These are phyloP conservation scores for Tylopilus sp. DNA, from an alignment of 768 basidiomycete species.

Conservation along the genomic window DNA sequence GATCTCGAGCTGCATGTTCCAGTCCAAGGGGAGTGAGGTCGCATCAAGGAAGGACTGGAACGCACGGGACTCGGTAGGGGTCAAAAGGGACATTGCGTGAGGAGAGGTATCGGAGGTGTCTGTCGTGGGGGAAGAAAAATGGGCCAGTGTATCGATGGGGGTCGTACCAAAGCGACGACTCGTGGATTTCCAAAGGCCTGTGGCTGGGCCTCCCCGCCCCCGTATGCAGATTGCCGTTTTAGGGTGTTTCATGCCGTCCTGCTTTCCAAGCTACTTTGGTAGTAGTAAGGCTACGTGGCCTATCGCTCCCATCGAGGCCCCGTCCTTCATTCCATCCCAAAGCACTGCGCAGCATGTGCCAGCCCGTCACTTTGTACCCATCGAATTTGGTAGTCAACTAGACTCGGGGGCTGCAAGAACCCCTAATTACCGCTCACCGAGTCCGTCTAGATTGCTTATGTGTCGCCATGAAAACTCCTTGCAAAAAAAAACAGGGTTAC, in stretches of 20 bases:
- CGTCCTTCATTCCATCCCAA: background rate
- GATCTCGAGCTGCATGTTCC: conserved; percentile 38
- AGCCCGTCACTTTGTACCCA: background rate
- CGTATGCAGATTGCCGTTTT: conserved; percentile 23
- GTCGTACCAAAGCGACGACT: background rate
- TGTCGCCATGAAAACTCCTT: background rate
- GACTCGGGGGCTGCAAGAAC: background rate
- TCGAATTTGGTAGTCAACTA: background rate
- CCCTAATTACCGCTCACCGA: background rate
- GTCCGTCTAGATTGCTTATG: background rate
- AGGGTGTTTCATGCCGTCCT: conserved; percentile 17
- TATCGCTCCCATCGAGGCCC: background rate
- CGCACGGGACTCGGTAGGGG: conserved; percentile 61
- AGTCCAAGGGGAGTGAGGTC: conserved; percentile 42
- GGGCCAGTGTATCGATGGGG: background rate
- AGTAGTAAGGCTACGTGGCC: no score
- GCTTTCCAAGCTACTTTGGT: background rate
- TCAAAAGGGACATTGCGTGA: conserved; percentile 54
- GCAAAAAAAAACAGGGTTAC: no score
- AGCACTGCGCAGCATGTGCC: background rate
- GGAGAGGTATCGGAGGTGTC: background rate
- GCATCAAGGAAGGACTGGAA: conserved; percentile 68
- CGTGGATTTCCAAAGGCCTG: conserved; percentile 20
- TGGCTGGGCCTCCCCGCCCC: conserved; percentile 31
- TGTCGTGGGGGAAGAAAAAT: background rate